Percentiles rank a stretch among this genome's conserved stretches.
Evolutionary conservation across 2,329 filamentous ascomycete genomes (phyloP).

Genomic region (Aspergillus udagawae): DNA sequence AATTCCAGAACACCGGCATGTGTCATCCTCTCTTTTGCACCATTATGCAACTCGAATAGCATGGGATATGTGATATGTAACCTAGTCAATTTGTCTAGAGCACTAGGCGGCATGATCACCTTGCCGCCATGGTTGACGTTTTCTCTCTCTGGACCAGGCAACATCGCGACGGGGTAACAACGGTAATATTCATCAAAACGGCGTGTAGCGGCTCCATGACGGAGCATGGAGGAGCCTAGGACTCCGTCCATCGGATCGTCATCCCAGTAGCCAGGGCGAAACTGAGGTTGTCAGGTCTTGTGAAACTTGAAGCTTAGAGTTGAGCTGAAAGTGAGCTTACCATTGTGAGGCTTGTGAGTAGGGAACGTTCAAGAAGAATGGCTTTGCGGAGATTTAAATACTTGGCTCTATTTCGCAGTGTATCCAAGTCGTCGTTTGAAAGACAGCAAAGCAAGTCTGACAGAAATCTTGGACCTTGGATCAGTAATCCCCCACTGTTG

Average conservation of each 20-base stretch:
- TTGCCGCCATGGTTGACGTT: conserved; percentile 96
- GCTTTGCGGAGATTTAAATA: neutral
- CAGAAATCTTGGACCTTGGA: neutral
- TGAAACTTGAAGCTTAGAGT: neutral
- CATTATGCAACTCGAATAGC: conserved; percentile 93
- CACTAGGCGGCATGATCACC: conserved; percentile 93
- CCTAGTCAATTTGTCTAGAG: conserved; percentile 92
- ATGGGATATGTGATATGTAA: conserved; percentile 97
- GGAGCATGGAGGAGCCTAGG: conserved; percentile 52
- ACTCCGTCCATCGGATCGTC: conserved; percentile 51
- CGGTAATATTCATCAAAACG: conserved; percentile 98
- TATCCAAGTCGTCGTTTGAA: neutral
- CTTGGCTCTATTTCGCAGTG: neutral
- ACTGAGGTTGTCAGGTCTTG: conserved; percentile 28
- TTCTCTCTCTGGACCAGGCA: conserved; percentile 81
- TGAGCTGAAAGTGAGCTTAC: conserved; percentile 14
- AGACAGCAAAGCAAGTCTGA: neutral
- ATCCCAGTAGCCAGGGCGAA: conserved; percentile 48
- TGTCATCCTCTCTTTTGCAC: conserved; percentile 71
- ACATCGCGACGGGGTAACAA: conserved; percentile 93
- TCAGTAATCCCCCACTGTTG: neutral
- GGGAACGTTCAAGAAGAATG: neutral
- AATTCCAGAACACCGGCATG: conserved; percentile 97
- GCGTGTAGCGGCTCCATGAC: conserved; percentile 52
- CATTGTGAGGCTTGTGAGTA: conserved; percentile 16